Evolutionary conservation across 306 rosid species (phyloP).

Genomic region (Gastrolobium villosum): DNA sequence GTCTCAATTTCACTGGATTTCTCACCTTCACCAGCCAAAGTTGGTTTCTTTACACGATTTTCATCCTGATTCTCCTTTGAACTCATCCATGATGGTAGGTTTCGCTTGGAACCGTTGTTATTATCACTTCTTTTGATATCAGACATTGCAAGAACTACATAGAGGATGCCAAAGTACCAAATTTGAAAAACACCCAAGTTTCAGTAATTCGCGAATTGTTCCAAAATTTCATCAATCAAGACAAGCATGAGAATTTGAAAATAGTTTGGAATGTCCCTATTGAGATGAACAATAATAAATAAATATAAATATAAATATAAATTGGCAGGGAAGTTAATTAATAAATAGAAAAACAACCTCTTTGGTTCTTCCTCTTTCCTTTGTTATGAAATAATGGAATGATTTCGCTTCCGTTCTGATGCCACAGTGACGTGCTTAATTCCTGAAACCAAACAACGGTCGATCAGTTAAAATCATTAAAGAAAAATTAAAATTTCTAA

Average conservation of each 20-base stretch:
- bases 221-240: conserved; percentile 4
- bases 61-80: conserved; percentile 52
- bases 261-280: not conserved
- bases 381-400: not conserved
- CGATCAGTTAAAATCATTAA: too few species aligned
- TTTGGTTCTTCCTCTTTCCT: conserved; percentile 24
- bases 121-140: conserved; percentile 41
- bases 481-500: too few species aligned
- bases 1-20: conserved; percentile 47
- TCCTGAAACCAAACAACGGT: not conserved
- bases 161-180: conserved; percentile 6
- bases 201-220: conserved; percentile 16
- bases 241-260: conserved; percentile 16
- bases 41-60: conserved; percentile 53
- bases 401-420: not conserved
- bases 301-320: not conserved
- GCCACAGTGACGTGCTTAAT: too few species aligned
- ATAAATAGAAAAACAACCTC: not conserved
- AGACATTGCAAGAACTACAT: conserved; percentile 59
- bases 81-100: conserved; percentile 79
- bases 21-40: conserved; percentile 52
- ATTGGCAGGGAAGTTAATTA: not conserved
- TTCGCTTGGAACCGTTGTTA: conserved; percentile 60
- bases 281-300: not conserved
- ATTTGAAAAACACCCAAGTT: conserved; percentile 32